A percentile compares a stretch with the other conserved stretches of the same genome.
phyloP scores from a whole-genome alignment of 2,329 filamentous ascomycete genomes.

The Neofusicoccum parvum region DNA sequence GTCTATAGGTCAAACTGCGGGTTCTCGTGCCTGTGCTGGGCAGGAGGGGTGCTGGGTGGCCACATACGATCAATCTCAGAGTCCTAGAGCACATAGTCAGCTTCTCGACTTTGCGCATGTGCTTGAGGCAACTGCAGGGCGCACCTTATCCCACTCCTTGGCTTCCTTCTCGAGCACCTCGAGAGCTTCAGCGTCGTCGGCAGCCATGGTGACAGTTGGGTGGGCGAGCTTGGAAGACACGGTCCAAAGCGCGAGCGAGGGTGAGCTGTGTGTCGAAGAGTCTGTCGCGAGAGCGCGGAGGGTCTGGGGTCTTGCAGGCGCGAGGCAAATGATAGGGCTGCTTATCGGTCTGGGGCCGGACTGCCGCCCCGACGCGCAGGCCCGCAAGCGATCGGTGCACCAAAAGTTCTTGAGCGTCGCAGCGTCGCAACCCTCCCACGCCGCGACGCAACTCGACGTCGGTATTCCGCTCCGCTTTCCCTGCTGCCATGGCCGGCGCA shows the following conservation, averaged over 20 bases:
- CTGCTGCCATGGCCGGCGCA: slow-evolving; percentile 27
- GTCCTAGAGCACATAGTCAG: slow-evolving; percentile 60
- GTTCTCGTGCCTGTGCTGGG: background rate
- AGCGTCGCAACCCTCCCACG: background rate
- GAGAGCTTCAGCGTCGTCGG: slow-evolving; percentile 57
- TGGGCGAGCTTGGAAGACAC: background rate
- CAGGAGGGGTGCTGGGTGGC: background rate
- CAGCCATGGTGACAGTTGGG: slow-evolving; percentile 46
- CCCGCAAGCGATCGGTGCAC: background rate
- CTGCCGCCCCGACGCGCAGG: background rate
- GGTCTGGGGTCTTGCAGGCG: background rate
- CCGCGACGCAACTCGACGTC: background rate
- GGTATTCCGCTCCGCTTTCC: background rate
- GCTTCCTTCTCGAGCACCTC: slow-evolving; percentile 80
- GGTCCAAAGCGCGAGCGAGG: background rate
- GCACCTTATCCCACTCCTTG: slow-evolving; percentile 87
- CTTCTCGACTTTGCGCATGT: background rate
- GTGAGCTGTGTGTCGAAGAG: background rate
- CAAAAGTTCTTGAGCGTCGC: slow-evolving; percentile 19
- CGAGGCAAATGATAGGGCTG: slow-evolving; percentile 9
- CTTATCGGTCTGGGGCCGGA: slow-evolving; percentile 8
- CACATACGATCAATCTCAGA: slow-evolving; percentile 79
- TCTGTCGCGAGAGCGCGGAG: background rate
- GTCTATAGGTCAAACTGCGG: background rate
- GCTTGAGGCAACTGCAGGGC: slow-evolving; percentile 19